phyloP scores from a whole-genome alignment of 2,329 filamentous ascomycete species.

The Fusarium ramigenum region DNA sequence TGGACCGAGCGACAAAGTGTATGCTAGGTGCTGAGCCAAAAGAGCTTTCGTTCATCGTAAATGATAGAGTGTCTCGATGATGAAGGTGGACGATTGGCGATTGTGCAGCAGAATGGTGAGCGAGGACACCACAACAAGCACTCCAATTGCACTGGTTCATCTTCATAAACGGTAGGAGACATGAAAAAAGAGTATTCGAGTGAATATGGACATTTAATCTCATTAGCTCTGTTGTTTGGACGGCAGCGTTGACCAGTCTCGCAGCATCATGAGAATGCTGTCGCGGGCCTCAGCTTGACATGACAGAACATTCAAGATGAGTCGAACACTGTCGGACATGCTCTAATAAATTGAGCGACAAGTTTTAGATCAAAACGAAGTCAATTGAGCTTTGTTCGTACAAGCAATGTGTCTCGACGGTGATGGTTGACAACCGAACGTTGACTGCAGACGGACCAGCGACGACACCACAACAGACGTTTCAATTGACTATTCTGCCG shows the following conservation, averaged over 20 bases:
- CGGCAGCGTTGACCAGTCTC: not conserved
- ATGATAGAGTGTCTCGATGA: not conserved
- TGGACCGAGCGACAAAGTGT: accelerated
- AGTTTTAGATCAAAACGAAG: no score
- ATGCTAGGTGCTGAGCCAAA: accelerated
- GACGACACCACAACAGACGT: no score
- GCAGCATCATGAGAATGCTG: not conserved
- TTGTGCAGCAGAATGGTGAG: not conserved
- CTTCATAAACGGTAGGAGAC: no score
- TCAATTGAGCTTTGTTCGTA: no score
- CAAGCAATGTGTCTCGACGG: not conserved
- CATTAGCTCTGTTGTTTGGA: no score
- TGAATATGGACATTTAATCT: not conserved
- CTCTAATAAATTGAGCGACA: accelerated
- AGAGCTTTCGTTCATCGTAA: not conserved
- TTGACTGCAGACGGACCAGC: not conserved
- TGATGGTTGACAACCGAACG: not conserved
- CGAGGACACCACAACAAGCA: not conserved
- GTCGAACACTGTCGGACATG: accelerated
- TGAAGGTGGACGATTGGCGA: not conserved
- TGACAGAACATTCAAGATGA: not conserved
- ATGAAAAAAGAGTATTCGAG: accelerated
- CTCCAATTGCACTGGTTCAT: not conserved
- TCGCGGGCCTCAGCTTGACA: not conserved
- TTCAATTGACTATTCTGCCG: accelerated